Percentiles rank a stretch among this genome's conserved stretches.
Conservation (phyloP, 495 filamentous ascomycete genomes). For the Podospora australis region DNA sequence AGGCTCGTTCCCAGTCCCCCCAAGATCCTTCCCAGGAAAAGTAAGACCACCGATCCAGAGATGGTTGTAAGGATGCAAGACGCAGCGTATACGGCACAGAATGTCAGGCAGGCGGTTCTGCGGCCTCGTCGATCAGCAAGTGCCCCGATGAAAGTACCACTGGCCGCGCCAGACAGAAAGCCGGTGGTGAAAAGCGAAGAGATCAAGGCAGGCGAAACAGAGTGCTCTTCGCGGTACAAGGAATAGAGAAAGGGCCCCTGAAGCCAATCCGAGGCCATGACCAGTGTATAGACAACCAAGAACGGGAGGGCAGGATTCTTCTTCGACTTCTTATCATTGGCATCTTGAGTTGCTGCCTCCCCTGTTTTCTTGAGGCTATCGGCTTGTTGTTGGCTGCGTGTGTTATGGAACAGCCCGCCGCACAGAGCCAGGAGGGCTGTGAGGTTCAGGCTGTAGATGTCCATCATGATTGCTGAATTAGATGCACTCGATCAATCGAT, state of each 20-base stretch:
- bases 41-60: constrained; percentile 25
- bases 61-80: constrained; percentile 44
- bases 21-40: constrained; percentile 44
- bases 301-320: constrained; percentile 21
- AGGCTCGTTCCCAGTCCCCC: constrained; percentile 51
- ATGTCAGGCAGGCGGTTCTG: constrained; percentile 39
- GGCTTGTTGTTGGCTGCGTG: neutral
- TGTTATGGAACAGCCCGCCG: constrained; percentile 14
- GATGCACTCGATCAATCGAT: too few relatives aligned
- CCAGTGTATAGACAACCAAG: constrained; percentile 41
- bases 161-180: constrained; percentile 44
- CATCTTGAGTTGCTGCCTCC: too few relatives aligned
- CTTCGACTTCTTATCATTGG: neutral
- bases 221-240: constrained; percentile 47
- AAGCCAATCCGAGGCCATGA: constrained; percentile 50
- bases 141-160: constrained; percentile 41
- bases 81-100: constrained; percentile 43
- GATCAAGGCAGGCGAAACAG: constrained; percentile 37
- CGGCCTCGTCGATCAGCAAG: constrained; percentile 48
- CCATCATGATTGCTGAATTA: too few relatives aligned
- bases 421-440: constrained; percentile 20
- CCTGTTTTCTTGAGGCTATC: neutral
- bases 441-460: constrained; percentile 23
- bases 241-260: constrained; percentile 53
- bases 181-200: constrained; percentile 46